phyloP scores from a whole-genome alignment of 176 grass and related monocot species.

The Paspalum notatum region DNA sequence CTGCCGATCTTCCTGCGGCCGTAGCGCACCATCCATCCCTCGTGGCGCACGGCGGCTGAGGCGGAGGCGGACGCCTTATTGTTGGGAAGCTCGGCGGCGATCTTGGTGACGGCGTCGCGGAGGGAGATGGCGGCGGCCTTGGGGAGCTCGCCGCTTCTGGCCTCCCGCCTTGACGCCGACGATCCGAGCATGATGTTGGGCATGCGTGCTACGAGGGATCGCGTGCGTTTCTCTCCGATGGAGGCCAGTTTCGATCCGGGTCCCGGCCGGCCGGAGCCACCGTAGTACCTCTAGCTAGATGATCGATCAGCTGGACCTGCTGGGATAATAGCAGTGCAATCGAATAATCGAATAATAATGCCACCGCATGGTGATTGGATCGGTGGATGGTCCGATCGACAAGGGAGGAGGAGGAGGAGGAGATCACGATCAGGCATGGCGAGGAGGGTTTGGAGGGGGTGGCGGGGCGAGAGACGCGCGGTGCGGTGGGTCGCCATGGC shows the following conservation, averaged over 20 bases:
- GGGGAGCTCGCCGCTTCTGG: constrained; percentile 11
- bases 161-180: constrained; percentile 40
- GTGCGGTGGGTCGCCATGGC: background rate
- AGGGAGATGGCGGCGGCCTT: background rate
- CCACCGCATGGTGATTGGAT: background rate
- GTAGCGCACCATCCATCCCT: constrained; percentile 95
- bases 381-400: constrained; percentile 5
- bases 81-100: constrained; percentile 27
- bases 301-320: too few species aligned
- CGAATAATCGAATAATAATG: background rate
- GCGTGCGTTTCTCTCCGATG: background rate
- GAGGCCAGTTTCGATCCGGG: too few species aligned
- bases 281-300: too few species aligned
- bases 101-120: constrained; percentile 12
- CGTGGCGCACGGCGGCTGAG: constrained; percentile 45
- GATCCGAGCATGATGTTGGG: constrained; percentile 45
- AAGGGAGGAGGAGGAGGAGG: background rate
- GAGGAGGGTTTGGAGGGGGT: background rate
- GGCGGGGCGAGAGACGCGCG: constrained; percentile 34
- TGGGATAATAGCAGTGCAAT: too few species aligned
- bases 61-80: background rate
- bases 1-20: constrained; percentile 81
- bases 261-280: too few species aligned
- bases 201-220: background rate
- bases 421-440: background rate